These are phyloP conservation scores for Kockovaella imperatae DNA, from an alignment of 768 basidiomycete genomes.

Conservation along the genomic window DNA sequence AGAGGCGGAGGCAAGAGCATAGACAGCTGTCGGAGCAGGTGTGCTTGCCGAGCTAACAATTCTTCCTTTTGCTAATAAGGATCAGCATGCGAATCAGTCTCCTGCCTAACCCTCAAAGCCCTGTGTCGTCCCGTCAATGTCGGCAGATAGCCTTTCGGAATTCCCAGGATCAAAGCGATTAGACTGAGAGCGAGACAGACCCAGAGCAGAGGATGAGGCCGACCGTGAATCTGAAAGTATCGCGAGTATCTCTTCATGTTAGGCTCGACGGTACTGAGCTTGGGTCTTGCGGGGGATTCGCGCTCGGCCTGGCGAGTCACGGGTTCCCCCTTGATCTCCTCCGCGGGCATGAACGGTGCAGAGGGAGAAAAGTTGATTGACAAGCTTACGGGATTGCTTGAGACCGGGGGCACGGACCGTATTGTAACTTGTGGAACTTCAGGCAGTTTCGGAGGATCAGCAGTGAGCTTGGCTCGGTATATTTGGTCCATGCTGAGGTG, in stretches of 20 bases:
- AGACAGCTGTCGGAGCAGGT: constrained; percentile 26
- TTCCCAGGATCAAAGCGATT: constrained; percentile 24
- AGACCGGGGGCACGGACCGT: not conserved
- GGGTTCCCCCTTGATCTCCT: not conserved
- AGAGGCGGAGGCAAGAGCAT: constrained; percentile 35
- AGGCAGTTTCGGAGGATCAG: constrained; percentile 11
- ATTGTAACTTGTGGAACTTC: constrained; percentile 5
- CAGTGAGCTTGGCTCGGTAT: constrained; percentile 25
- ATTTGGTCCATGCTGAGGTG: constrained; percentile 13
- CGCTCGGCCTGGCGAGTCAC: constrained; percentile 2
- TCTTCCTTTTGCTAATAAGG: constrained; percentile 18
- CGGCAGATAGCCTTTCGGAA: constrained; percentile 33
- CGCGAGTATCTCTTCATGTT: not conserved
- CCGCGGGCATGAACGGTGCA: not conserved
- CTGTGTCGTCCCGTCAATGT: constrained; percentile 35
- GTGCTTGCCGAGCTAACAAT: constrained; percentile 19
- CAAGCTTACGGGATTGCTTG: not conserved
- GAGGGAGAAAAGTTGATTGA: not conserved
- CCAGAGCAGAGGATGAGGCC: constrained; percentile 33
- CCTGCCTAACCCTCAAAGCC: constrained; percentile 24
- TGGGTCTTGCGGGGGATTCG: not conserved
- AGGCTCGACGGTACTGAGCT: not conserved
- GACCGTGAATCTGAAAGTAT: constrained; percentile 7
- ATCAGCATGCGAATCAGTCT: not conserved
- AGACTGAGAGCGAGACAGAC: constrained; percentile 26